Conservation (phyloP, 805 yeast genomes). For the Sungouiella thailandica region DNA sequence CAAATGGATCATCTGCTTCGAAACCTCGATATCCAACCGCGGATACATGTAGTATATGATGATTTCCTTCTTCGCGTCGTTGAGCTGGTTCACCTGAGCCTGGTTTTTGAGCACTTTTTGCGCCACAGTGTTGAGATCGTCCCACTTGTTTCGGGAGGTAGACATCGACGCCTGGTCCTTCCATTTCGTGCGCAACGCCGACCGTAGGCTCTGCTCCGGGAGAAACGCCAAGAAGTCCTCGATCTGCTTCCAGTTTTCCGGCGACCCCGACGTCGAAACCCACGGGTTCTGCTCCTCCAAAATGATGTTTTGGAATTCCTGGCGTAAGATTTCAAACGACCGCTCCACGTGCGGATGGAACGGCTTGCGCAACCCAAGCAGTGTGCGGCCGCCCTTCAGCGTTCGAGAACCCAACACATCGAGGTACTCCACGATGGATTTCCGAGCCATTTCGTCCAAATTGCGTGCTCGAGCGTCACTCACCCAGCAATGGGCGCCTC, state of each 20-base stretch:
- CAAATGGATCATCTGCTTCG: conserved; percentile 84
- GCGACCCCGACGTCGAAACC: conserved; percentile 35
- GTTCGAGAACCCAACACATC: conserved; percentile 57
- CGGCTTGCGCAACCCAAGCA: conserved; percentile 64
- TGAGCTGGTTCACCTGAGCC: conserved; percentile 44
- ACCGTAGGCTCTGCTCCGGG: conserved; percentile 55
- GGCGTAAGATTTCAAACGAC: conserved; percentile 62
- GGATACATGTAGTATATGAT: conserved; percentile 82
- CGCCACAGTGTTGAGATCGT: conserved; percentile 57
- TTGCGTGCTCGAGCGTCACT: conserved; percentile 79
- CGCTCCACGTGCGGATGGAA: conserved; percentile 84
- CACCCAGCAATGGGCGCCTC: conserved; percentile 99
- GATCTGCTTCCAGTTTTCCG: conserved; percentile 43
- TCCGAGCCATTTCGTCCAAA: conserved; percentile 67
- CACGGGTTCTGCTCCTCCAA: conserved; percentile 87
- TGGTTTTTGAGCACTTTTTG: conserved; percentile 41
- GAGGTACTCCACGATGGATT: conserved; percentile 78
- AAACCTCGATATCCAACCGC: conserved; percentile 87
- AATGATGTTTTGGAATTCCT: conserved; percentile 59
- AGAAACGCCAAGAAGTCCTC: conserved; percentile 56
- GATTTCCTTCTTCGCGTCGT: conserved; percentile 76
- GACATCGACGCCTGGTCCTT: conserved; percentile 22
- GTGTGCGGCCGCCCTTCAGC: conserved; percentile 38
- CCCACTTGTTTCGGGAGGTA: conserved; percentile 69
- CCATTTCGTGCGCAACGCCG: conserved; percentile 60